Evolutionary conservation across 2,329 filamentous ascomycete species (phyloP).

Genomic region (Tothia fuscella): DNA sequence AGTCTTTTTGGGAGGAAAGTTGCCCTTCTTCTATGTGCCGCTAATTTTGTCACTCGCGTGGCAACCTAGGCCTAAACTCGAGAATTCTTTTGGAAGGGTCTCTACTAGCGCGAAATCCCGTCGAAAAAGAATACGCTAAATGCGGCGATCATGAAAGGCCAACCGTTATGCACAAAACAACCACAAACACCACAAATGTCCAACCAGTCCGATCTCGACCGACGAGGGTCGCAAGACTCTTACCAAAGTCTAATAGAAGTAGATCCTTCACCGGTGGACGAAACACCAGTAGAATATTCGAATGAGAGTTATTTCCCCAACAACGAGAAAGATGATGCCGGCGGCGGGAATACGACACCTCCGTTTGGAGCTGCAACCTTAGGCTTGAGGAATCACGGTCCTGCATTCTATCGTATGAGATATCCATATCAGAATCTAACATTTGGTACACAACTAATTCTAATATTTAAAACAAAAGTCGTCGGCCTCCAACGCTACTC

Average conservation of each 20-base stretch:
- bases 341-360: too few species aligned
- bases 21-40: too few species aligned
- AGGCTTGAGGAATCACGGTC: conserved; percentile 40
- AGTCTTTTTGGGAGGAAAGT: too few species aligned
- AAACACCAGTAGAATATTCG: conserved; percentile 34
- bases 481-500: conserved; percentile 76
- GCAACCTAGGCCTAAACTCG: too few species aligned
- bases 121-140: too few species aligned
- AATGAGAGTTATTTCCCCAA: conserved; percentile 35
- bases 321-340: conserved; percentile 9
- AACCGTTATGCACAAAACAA: too few species aligned
- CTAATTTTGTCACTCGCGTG: too few species aligned
- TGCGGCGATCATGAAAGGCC: too few species aligned
- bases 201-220: not conserved
- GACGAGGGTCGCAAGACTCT: conserved; percentile 6
- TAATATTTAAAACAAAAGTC: conserved; percentile 36
- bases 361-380: not conserved
- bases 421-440: too few species aligned
- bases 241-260: conserved; percentile 52
- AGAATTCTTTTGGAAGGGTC: too few species aligned
- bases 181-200: conserved; percentile 3
- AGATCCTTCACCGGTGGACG: conserved; percentile 70
- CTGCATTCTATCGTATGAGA: conserved; percentile 62
- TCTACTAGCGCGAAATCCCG: too few species aligned
- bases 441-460: not conserved